Evolutionary conservation across 2,329 filamentous ascomycete genomes (phyloP), one percentile per base, ranked within the genome.

Genomic region (Fusarium oligoseptatum): DNA sequence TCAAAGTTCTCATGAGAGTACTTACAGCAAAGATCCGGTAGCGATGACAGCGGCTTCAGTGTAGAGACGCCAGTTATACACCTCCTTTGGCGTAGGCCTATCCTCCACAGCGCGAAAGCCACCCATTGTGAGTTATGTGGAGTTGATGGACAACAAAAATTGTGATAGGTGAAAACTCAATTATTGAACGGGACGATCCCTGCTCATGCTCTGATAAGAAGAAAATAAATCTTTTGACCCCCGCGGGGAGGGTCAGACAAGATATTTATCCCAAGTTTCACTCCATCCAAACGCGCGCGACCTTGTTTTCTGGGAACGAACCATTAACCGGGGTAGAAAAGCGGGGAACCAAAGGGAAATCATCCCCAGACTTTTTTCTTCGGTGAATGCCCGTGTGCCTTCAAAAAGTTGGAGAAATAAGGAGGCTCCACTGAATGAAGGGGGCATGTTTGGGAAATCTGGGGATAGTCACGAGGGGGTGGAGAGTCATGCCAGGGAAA

Each of bases 61-160:
- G 74, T 89, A 89, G 24, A 89, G 79, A 4, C 84, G 82, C 84
- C 84, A 87, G 71, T 88, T 89, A 80, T 88, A 88, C 72, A 89
- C 88, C 80, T 88, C 87, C 68, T 85, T 83, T 22, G 88, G 88
- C 71, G 87, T 90, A 29, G 88, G 88, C 73, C 88, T 83, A 78
- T 90, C 88, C 77, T 89, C 88, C 41, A 87, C 85, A 41, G 86
- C 87, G 60, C 85, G 84, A 73, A 87, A 80, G 32, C 82, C 82
- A 65, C 80, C 81, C 82, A 84, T 84, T 60, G 57, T 73, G 60
- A 58, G 60, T 43, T 41, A 34, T 7, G 7, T 45, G 20, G 6
- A 14, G 12, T 15, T 43, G 41, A 45, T 45, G 41, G 14, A 45
- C 11, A 50, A 50, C 22, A 27, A 50, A 12, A 14, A 32, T 32